Evolutionary conservation across 1,284 basidiomycete species (phyloP).

Genomic region (Ganoderma sinense): DNA sequence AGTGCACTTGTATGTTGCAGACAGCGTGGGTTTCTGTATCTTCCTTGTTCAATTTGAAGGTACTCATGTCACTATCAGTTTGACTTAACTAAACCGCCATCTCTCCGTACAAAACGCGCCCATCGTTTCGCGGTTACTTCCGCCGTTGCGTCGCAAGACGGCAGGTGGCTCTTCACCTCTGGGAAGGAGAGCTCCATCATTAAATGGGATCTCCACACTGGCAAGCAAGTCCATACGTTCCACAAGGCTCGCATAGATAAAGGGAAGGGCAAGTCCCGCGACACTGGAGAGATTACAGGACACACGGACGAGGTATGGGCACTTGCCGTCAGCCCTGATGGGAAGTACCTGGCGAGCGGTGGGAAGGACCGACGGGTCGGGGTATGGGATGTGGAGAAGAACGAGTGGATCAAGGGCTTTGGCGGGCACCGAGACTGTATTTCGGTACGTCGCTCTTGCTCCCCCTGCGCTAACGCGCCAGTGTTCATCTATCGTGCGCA

Average conservation of each 20-base stretch:
- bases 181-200: constrained; percentile 89
- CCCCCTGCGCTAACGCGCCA: not conserved
- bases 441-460: constrained; percentile 62
- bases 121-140: constrained; percentile 83
- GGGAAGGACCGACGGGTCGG: constrained; percentile 86
- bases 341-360: constrained; percentile 85
- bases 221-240: constrained; percentile 63
- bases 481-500: constrained; percentile 18
- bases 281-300: constrained; percentile 61
- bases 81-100: constrained; percentile 52
- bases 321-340: constrained; percentile 88
- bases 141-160: constrained; percentile 76
- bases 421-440: constrained; percentile 88
- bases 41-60: not conserved
- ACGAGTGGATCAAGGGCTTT: constrained; percentile 82
- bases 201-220: constrained; percentile 79
- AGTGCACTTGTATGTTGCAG: constrained; percentile 83
- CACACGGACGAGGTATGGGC: constrained; percentile 89
- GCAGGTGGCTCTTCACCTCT: constrained; percentile 77
- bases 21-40: constrained; percentile 55
- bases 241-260: constrained; percentile 63
- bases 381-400: constrained; percentile 83
- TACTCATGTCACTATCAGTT: constrained; percentile 37
- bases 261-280: constrained; percentile 69
- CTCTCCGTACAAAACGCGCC: constrained; percentile 67